Percentiles rank a stretch among this genome's conserved stretches.
phyloP scores from a whole-genome alignment of 306 rosid genomes.

The Rosa chinensis region DNA sequence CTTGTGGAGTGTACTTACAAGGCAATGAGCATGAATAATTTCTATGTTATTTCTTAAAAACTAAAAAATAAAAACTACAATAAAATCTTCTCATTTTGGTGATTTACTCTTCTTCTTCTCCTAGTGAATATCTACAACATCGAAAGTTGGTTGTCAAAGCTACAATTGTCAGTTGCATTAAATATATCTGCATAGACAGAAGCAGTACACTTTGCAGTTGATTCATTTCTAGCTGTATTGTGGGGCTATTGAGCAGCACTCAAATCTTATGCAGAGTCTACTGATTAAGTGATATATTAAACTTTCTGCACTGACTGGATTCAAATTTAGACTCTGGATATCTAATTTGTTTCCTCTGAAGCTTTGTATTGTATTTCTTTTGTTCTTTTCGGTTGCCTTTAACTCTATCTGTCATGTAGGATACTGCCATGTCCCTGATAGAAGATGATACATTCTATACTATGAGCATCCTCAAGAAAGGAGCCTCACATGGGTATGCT shows the following conservation, averaged over 20 bases:
- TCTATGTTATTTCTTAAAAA: not conserved
- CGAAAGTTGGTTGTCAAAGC: not conserved
- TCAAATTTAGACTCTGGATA: not conserved
- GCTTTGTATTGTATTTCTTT: not conserved
- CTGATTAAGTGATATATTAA: not conserved
- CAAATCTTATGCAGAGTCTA: not conserved
- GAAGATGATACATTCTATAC: conserved; percentile 94
- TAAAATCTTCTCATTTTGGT: not conserved
- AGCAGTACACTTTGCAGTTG: not conserved
- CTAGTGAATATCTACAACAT: not conserved
- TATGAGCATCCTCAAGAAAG: conserved; percentile 89
- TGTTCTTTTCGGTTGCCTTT: not conserved
- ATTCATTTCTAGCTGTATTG: not conserved
- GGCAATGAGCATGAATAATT: not conserved
- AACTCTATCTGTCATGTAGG: conserved; percentile 41
- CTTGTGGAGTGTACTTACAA: not conserved
- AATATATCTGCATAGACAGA: not conserved
- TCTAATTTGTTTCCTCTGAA: not conserved
- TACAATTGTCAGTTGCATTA: not conserved
- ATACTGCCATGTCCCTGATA: conserved; percentile 90
- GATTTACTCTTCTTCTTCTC: not conserved
- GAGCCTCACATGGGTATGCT: conserved; percentile 92
- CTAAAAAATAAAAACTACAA: not conserved
- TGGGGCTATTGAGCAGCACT: not conserved
- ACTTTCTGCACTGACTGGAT: not conserved